phyloP scores from a whole-genome alignment of 176 grass and related monocot species.

The Dactylis glomerata region DNA sequence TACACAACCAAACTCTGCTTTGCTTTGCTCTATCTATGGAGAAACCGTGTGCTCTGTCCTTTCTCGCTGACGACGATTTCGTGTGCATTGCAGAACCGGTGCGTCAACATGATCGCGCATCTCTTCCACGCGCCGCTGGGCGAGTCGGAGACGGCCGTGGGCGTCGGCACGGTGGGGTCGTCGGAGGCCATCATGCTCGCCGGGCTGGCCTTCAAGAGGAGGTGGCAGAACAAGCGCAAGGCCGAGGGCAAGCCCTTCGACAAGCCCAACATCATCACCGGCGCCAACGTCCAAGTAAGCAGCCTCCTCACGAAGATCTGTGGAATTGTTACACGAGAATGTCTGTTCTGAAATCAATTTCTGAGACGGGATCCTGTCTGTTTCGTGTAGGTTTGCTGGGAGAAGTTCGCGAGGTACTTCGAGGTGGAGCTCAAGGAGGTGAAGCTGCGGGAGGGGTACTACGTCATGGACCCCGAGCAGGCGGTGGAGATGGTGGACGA shows the following conservation, averaged over 20 bases:
- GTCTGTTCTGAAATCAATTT: background rate
- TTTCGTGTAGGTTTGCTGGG: constrained; percentile 78
- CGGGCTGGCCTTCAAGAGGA: constrained; percentile 90
- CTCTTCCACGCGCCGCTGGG: constrained; percentile 89
- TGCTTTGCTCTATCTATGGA: no score
- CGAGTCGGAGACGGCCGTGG: constrained; percentile 79
- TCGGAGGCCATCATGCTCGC: constrained; percentile 99
- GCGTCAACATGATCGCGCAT: constrained; percentile 96
- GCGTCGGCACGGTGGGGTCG: constrained; percentile 91
- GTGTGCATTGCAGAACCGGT: constrained; percentile 62
- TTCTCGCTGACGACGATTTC: background rate
- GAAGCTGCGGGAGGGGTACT: constrained; percentile 88
- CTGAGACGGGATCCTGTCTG: background rate
- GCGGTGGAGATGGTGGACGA: constrained; percentile 91
- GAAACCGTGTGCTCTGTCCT: no score
- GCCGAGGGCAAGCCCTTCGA: constrained; percentile 91
- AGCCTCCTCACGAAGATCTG: background rate
- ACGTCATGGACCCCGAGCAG: constrained; percentile 95
- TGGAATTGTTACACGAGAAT: background rate
- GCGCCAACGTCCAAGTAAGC: constrained; percentile 89
- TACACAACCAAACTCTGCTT: background rate
- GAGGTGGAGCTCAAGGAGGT: constrained; percentile 97
- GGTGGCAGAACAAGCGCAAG: constrained; percentile 87
- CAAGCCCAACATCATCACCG: constrained; percentile 98
- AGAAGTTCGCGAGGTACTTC: constrained; percentile 94